These are phyloP conservation scores for Saturnispora hagleri DNA, from an alignment of 805 yeast genomes.

Conservation along the genomic window DNA sequence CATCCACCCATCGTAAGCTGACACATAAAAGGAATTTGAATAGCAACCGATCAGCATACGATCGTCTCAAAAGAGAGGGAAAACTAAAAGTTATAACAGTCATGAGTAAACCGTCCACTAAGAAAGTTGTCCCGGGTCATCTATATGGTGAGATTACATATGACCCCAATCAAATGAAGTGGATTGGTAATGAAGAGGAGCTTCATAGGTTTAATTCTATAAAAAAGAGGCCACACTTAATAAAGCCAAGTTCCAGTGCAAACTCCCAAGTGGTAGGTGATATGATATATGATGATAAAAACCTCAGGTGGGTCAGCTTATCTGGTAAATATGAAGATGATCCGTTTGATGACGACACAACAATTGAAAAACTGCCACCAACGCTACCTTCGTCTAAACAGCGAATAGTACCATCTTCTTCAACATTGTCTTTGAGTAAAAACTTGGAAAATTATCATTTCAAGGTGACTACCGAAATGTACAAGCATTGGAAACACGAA, in stretches of 20 bases:
- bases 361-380: conserved; percentile 5
- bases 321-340: conserved; percentile 33
- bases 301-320: conserved; percentile 49
- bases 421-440: conserved; percentile 8
- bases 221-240: conserved; percentile 22
- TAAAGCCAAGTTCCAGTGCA: background rate
- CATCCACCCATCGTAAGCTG: conserved; percentile 9
- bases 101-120: conserved; percentile 19
- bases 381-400: background rate
- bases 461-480: conserved; percentile 20
- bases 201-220: conserved; percentile 39
- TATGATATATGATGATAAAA: conserved; percentile 53
- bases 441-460: conserved; percentile 15
- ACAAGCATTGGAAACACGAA: conserved; percentile 24
- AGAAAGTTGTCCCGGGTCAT: conserved; percentile 24
- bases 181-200: conserved; percentile 64
- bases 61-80: conserved; percentile 25
- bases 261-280: conserved; percentile 36
- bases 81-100: conserved; percentile 24
- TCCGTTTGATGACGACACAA: conserved; percentile 38
- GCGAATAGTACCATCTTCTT: conserved; percentile 11
- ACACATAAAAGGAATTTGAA: conserved; percentile 1
- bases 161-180: conserved; percentile 40
- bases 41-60: conserved; percentile 7
- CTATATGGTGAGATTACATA: conserved; percentile 39